A percentile compares a stretch with the other conserved stretches of the same genome.
Evolutionary conservation across 441 rosid species (phyloP).

Genomic region (Biscutella auriculata): DNA sequence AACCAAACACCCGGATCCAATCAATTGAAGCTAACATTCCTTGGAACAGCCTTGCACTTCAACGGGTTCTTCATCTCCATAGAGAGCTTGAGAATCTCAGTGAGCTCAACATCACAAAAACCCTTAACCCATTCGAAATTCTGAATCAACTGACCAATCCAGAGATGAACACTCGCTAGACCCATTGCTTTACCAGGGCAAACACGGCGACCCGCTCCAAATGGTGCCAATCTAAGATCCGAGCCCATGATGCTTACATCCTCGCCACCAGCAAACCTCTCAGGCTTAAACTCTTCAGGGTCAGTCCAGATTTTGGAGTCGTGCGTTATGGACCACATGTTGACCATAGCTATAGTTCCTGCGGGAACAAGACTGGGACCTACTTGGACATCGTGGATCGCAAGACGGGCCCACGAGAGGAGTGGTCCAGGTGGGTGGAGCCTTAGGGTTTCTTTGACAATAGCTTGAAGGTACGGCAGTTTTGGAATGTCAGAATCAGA

Average conservation of each 20-base stretch:
- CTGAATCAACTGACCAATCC: conserved; percentile 38
- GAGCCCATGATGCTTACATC: conserved; percentile 47
- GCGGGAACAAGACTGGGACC: conserved; percentile 45
- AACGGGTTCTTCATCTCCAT: conserved; percentile 43
- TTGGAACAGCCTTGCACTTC: conserved; percentile 35
- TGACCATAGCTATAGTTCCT: conserved; percentile 72
- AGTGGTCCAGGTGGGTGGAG: conserved; percentile 86
- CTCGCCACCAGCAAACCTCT: conserved; percentile 35
- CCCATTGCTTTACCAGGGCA: conserved; percentile 60
- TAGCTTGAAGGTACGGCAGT: conserved; percentile 45
- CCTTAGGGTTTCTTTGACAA: conserved; percentile 64
- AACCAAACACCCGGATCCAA: background rate
- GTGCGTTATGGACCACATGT: conserved; percentile 88
- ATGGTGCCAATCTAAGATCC: conserved; percentile 47
- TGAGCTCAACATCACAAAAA: conserved; percentile 25
- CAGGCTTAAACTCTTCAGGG: conserved; percentile 43
- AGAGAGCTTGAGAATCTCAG: conserved; percentile 38
- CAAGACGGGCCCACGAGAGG: conserved; percentile 58
- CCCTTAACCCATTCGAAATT: conserved; percentile 34
- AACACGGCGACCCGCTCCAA: conserved; percentile 50
- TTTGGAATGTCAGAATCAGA: conserved; percentile 35
- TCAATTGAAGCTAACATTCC: conserved; percentile 13
- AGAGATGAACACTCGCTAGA: conserved; percentile 34
- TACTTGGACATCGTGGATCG: conserved; percentile 39
- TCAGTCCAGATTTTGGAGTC: conserved; percentile 42